Conservation (phyloP, 345 rosid species). For the Lumnitzera racemosa region DNA sequence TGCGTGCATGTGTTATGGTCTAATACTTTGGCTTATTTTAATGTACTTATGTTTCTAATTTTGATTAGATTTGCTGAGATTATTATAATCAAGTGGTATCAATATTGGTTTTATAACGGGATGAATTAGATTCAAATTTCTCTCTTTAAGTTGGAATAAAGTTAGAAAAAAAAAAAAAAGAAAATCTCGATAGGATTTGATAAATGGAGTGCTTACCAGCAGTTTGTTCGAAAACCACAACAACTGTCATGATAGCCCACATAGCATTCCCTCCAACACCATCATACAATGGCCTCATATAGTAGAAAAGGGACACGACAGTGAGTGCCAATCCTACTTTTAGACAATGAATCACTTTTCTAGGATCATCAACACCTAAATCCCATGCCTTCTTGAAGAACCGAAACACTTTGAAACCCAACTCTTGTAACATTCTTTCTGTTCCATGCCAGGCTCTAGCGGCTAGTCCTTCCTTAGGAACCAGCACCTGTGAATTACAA, state of each 20-base stretch:
- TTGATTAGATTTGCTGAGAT: neutral
- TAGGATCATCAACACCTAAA: constrained; percentile 33
- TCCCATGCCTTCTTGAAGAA: constrained; percentile 19
- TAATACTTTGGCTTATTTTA: neutral
- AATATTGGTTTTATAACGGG: no score
- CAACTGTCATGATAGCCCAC: constrained; percentile 41
- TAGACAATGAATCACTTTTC: constrained; percentile 28
- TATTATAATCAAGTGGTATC: no score
- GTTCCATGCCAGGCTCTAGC: constrained; percentile 19
- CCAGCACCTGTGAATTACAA: constrained; percentile 31
- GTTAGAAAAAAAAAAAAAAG: no score
- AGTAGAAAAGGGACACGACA: constrained; percentile 32
- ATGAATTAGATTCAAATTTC: no score
- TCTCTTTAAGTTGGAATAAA: no score
- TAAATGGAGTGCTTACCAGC: constrained; percentile 19
- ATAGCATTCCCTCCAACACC: constrained; percentile 21
- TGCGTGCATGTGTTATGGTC: no score
- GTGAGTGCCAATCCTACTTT: constrained; percentile 37
- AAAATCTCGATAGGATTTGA: neutral
- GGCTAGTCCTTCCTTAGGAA: constrained; percentile 15
- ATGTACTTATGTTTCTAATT: neutral
- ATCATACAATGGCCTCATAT: constrained; percentile 17
- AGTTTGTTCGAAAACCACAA: constrained; percentile 28
- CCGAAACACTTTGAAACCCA: constrained; percentile 13
- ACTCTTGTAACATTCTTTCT: constrained; percentile 11